Conservation (phyloP, 2,329 filamentous ascomycete species). For the Curvularia spicifera region DNA sequence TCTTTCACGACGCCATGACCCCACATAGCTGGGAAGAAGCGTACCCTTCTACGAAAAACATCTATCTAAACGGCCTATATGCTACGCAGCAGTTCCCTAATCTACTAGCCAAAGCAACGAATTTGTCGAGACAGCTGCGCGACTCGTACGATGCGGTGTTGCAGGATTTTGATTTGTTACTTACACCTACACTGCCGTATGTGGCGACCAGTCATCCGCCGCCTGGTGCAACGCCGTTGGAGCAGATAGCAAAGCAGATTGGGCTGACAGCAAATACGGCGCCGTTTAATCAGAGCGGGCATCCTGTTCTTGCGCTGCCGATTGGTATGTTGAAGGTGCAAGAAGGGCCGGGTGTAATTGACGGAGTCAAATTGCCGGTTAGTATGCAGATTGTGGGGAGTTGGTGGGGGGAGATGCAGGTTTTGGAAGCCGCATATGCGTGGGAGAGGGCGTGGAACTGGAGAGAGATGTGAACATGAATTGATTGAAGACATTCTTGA, state of each 20-base stretch:
- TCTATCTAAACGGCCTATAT: conserved; percentile 61
- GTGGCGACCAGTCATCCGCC: conserved; percentile 55
- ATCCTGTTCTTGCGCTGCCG: conserved; percentile 62
- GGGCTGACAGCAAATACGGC: conserved; percentile 64
- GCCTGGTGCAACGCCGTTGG: conserved; percentile 50
- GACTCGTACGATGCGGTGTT: conserved; percentile 56
- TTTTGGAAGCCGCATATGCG: conserved; percentile 55
- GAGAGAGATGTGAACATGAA: conserved; percentile 38
- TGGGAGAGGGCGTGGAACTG: conserved; percentile 58
- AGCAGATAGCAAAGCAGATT: conserved; percentile 59
- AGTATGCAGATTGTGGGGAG: conserved; percentile 64
- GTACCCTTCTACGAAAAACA: conserved; percentile 61
- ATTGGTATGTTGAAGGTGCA: conserved; percentile 55
- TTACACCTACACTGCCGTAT: conserved; percentile 59
- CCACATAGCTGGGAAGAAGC: conserved; percentile 59
- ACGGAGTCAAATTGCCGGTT: conserved; percentile 53
- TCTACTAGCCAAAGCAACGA: conserved; percentile 59
- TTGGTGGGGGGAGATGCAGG: conserved; percentile 58
- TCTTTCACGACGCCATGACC: conserved; percentile 54
- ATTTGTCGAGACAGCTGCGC: conserved; percentile 56
- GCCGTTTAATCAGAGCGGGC: conserved; percentile 64
- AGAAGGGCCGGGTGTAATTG: conserved; percentile 45
- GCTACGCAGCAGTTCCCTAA: conserved; percentile 54
- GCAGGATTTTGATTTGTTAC: conserved; percentile 52
- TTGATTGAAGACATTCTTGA: background rate